A percentile compares a stretch with the other conserved stretches of the same genome.
Evolutionary conservation across 148 eudicot genomes (phyloP).

Genomic region (Simmondsia chinensis): DNA sequence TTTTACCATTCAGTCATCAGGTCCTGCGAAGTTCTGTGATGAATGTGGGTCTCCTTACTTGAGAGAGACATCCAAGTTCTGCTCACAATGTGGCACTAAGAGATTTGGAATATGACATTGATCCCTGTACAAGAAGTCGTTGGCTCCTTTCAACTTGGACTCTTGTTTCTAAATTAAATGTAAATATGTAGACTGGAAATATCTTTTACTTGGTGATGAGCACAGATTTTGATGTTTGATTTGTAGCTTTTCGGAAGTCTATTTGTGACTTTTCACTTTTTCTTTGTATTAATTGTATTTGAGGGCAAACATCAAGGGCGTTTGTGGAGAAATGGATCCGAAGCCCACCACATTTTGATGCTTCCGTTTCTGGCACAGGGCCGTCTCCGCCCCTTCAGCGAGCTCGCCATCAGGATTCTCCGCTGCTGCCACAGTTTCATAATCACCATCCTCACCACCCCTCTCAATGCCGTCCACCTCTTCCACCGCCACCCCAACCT

Average conservation of each 20-base stretch:
- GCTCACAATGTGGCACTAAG: slow-evolving; percentile 89
- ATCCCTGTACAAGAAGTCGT: no score
- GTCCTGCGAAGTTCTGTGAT: slow-evolving; percentile 93
- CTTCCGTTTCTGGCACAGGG: slow-evolving; percentile 69
- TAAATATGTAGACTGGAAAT: no score
- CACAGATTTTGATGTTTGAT: no score
- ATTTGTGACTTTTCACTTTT: no score
- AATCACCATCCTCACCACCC: slow-evolving; percentile 27
- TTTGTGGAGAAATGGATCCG: no score
- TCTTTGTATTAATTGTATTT: no score
- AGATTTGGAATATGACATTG: slow-evolving; percentile 59
- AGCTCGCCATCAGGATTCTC: slow-evolving; percentile 34
- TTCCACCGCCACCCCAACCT: no score
- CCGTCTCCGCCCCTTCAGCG: slow-evolving; percentile 62
- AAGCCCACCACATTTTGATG: slow-evolving; percentile 48
- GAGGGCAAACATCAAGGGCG: no score
- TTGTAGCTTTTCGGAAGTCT: no score
- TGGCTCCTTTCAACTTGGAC: no score
- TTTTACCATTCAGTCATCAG: slow-evolving; percentile 38
- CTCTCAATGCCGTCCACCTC: slow-evolving; percentile 22
- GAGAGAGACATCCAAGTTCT: slow-evolving; percentile 85
- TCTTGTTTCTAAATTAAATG: no score
- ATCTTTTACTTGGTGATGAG: no score
- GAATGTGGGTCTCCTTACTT: slow-evolving; percentile 87
- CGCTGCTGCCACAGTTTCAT: slow-evolving; percentile 20